Base-by-base conservation (phyloP, 1,139 yeast genomes). In the Debaryomycetaceae sp. region DNA sequence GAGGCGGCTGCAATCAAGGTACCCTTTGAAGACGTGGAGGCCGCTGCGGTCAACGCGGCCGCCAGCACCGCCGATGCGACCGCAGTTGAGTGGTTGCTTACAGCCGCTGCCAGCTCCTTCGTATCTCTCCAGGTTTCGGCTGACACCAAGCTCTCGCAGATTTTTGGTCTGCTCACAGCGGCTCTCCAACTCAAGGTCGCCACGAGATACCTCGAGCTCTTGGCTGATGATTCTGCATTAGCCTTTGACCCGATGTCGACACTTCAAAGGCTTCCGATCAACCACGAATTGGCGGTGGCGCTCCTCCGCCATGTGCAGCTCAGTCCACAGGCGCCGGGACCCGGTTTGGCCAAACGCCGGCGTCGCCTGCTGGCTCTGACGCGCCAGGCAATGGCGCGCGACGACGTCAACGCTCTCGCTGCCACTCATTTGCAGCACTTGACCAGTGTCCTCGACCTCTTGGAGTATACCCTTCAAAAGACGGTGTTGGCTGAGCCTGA, bases 331-430 rank as follows among this genome's bases (percentile, higher is more conserved):
- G 54, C 64, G 16, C 74, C 74, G 4, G 71, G 65, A 28, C 72
- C 62, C 38, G 61, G 65, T 1, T 71, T 75, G 21, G 76, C 82
- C 14, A 82, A 82, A 52, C 65, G 81, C 58, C 71, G 86, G 53
- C 78, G 96, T 69, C 72, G 94, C 61, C 65, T 85, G 48, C 83
- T 95, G 4, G 74, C 81, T 31, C 74, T 83, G 8, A 75, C 89
- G 6, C 81, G 75, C 51, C 83, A 78, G 44, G 86, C 81, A 13
- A 68, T 85, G 68, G 85, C 82, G 34, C 75, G 78, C 38, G 79
- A 75, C 26, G 83, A 78, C 36, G 71, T 86, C 31, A 78, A 82
- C 15, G 71, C 65, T 33, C 65, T 83, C 56, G 96, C 96, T 1
- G 81, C 86, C 29, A 58, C 65, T 18, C 96, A 88, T 48, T 62